Evolutionary conservation across 495 filamentous ascomycete genomes (phyloP).

Genomic region (Thermothielavioides terrestris): DNA sequence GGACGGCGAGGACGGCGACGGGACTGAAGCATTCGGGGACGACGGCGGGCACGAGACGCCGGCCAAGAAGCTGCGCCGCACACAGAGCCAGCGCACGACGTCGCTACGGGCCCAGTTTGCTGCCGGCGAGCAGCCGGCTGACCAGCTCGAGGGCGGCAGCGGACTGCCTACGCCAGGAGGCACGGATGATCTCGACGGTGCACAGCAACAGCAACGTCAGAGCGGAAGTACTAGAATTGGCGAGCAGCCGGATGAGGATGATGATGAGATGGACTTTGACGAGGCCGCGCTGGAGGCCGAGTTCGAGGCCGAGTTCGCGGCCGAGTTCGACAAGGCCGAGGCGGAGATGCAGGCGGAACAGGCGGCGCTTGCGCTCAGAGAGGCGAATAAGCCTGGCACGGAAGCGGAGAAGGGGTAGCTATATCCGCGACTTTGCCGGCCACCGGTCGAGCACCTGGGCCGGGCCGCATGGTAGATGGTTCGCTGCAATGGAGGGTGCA

Average conservation of each 20-base stretch:
- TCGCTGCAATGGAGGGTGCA: too few species aligned
- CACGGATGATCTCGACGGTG: too few species aligned
- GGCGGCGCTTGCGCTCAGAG: too few species aligned
- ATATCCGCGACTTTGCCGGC: too few species aligned
- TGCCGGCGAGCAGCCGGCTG: conserved; percentile 11
- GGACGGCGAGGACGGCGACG: conserved; percentile 23
- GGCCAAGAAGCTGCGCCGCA: conserved; percentile 20
- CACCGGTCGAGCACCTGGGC: too few species aligned
- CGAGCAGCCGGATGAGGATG: conserved; percentile 11
- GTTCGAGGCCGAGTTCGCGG: conserved; percentile 57
- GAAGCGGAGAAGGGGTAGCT: background rate
- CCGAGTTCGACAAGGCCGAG: conserved; percentile 16
- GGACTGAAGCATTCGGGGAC: conserved; percentile 1
- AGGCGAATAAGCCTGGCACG: conserved; percentile 10
- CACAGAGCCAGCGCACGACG: conserved; percentile 11
- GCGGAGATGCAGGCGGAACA: background rate
- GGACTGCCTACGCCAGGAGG: conserved; percentile 44
- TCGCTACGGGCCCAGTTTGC: conserved; percentile 22
- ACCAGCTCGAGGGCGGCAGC: conserved; percentile 9
- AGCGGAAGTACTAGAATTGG: background rate
- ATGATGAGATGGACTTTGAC: conserved; percentile 38
- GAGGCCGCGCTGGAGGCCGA: conserved; percentile 60
- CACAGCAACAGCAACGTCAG: too few species aligned
- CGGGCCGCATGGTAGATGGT: too few species aligned
- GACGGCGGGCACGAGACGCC: background rate